These are phyloP conservation scores for Pestalotiopsis sp. DNA, from an alignment of 2,329 filamentous ascomycete species.

Conservation along the genomic window DNA sequence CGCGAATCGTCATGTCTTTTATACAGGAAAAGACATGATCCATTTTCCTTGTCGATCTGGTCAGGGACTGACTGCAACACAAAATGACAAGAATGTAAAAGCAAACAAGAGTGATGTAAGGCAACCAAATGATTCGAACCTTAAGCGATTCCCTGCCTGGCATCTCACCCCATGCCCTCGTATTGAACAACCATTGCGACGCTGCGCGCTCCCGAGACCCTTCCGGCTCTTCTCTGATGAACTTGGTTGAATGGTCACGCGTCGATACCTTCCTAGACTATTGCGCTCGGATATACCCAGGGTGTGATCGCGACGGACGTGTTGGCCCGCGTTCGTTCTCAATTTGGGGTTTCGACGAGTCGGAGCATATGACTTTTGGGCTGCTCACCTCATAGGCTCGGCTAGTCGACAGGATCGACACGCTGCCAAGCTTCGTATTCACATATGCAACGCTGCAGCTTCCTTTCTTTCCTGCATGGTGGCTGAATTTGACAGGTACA, in stretches of 20 bases:
- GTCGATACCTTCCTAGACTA: constrained; percentile 5
- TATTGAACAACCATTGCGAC: neutral
- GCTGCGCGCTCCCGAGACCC: constrained; percentile 3
- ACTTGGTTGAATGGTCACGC: neutral
- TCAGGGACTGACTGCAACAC: neutral
- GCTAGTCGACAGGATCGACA: constrained; percentile 5
- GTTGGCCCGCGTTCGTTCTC: neutral
- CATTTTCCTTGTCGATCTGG: neutral
- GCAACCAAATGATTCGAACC: neutral
- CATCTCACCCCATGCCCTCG: neutral
- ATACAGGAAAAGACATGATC: neutral
- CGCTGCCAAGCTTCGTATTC: constrained; percentile 11
- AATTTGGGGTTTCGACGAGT: neutral
- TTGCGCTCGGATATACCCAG: constrained; percentile 1
- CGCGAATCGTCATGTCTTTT: constrained; percentile 3
- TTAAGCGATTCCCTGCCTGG: neutral
- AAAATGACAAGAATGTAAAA: neutral
- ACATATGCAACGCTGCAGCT: constrained; percentile 8
- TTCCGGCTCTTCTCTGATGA: neutral
- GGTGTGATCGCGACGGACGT: neutral
- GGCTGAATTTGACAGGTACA: neutral
- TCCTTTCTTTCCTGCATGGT: neutral
- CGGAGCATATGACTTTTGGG: neutral
- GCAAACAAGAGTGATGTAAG: neutral
- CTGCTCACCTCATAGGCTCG: neutral